These are phyloP conservation scores for Papiliotrema flavescens DNA, from an alignment of 1,284 basidiomycete species.

Conservation along the genomic window DNA sequence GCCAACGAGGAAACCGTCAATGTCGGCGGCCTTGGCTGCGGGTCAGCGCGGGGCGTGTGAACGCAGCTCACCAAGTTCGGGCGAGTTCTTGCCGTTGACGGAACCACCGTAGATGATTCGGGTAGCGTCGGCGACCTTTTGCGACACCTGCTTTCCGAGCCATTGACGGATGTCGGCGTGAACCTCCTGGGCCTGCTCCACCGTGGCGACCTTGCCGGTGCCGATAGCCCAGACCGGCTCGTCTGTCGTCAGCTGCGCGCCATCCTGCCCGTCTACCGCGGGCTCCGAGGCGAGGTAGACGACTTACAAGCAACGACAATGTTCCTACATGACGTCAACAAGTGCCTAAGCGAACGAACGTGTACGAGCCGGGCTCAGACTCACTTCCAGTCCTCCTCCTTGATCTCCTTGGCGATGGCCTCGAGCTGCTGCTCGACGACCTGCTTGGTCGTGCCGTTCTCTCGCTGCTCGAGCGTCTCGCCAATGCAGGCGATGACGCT, in stretches of 20 bases:
- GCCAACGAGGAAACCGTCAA: slow-evolving; percentile 99
- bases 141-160: slow-evolving; percentile 64
- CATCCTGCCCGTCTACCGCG: too few relatives aligned
- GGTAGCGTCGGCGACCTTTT: slow-evolving; percentile 66
- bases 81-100: slow-evolving; percentile 82
- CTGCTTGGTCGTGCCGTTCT: slow-evolving; percentile 69
- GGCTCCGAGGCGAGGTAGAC: slow-evolving; percentile 24
- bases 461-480: slow-evolving; percentile 87
- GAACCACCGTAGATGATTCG: slow-evolving; percentile 96
- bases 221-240: slow-evolving; percentile 99
- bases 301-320: slow-evolving; percentile 76
- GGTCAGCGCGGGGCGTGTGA: neutral
- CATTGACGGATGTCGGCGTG: slow-evolving; percentile 81
- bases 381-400: slow-evolving; percentile 74
- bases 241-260: slow-evolving; percentile 52
- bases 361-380: slow-evolving; percentile 37
- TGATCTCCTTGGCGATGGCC: slow-evolving; percentile 64
- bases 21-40: slow-evolving; percentile 70
- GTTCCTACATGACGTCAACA: slow-evolving; percentile 55
- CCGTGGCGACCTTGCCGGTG: slow-evolving; percentile 91
- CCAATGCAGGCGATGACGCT: slow-evolving; percentile 94
- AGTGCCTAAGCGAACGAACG: too few relatives aligned
- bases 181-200: slow-evolving; percentile 77
- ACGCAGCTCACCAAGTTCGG: slow-evolving; percentile 67
- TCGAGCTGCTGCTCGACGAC: slow-evolving; percentile 82